phyloP scores from a whole-genome alignment of 202 grass and related monocot species.

The Panicum hallii region DNA sequence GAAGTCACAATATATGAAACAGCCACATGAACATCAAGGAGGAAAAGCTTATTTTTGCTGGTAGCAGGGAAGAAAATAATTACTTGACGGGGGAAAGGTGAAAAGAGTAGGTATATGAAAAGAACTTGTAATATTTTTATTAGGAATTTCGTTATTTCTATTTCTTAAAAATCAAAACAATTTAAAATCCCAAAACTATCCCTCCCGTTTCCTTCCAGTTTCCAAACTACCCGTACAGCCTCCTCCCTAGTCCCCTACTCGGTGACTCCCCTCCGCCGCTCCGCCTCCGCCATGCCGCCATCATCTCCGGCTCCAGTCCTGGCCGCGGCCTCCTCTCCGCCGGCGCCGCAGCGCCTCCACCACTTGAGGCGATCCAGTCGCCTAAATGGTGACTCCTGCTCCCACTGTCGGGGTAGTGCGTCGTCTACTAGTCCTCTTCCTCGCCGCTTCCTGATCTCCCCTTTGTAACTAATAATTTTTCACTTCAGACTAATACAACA shows the following conservation, averaged over 20 bases:
- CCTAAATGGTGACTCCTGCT: constrained; percentile 64
- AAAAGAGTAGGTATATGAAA: neutral
- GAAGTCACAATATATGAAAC: too few relatives aligned
- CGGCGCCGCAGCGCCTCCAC: neutral
- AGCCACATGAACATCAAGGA: neutral
- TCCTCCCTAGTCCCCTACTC: neutral
- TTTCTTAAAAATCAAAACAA: neutral
- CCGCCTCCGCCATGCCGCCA: constrained; percentile 24
- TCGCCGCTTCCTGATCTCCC: constrained; percentile 23
- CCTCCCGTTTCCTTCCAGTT: neutral
- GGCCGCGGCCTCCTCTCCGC: constrained; percentile 3
- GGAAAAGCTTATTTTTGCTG: neutral
- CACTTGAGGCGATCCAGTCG: neutral
- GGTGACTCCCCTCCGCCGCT: neutral
- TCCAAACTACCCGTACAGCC: constrained; percentile 5
- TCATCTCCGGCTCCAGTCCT: constrained; percentile 13
- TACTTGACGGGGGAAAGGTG: neutral
- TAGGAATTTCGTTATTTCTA: neutral
- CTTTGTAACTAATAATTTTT: neutral
- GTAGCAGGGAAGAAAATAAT: too few relatives aligned
- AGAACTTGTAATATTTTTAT: neutral
- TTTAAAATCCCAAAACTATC: constrained; percentile 18
- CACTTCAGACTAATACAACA: too few relatives aligned
- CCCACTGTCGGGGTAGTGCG: constrained; percentile 69
- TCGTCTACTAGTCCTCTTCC: neutral